phyloP scores from a whole-genome alignment of 257 asterid species.

The Przewalskia tangutica region DNA sequence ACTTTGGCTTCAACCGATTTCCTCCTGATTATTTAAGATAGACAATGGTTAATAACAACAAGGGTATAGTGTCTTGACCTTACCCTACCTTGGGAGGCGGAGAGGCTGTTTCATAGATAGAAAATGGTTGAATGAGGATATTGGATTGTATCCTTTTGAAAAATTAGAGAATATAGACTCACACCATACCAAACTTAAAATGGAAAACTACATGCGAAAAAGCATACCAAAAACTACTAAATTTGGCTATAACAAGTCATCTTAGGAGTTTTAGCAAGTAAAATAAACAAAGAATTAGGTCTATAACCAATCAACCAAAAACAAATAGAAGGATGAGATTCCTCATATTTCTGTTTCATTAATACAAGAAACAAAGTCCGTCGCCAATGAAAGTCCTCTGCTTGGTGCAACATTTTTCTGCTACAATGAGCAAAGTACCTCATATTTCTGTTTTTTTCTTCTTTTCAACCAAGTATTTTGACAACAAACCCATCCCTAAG shows the following conservation, averaged over 20 bases:
- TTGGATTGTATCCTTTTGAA: background rate
- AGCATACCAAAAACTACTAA: background rate
- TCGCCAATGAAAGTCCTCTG: background rate
- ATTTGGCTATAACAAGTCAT: background rate
- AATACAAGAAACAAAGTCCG: background rate
- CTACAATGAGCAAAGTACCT: background rate
- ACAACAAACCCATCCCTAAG: background rate
- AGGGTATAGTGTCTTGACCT: too few relatives aligned
- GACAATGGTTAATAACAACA: background rate
- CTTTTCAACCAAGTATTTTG: background rate
- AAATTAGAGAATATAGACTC: background rate
- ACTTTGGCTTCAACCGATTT: slow-evolving; percentile 51
- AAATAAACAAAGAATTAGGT: background rate
- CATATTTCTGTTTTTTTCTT: background rate
- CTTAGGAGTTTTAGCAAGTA: background rate
- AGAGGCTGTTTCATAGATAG: too few relatives aligned
- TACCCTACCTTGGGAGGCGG: too few relatives aligned
- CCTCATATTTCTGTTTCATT: too few relatives aligned
- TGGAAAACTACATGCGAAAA: background rate
- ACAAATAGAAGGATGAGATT: background rate
- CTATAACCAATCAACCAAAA: background rate
- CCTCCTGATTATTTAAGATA: slow-evolving; percentile 36
- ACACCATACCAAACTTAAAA: background rate
- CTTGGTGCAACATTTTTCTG: background rate
- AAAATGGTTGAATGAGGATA: background rate